Base-by-base conservation (phyloP, 345 rosid genomes). In the Bruguiera sexangula region DNA sequence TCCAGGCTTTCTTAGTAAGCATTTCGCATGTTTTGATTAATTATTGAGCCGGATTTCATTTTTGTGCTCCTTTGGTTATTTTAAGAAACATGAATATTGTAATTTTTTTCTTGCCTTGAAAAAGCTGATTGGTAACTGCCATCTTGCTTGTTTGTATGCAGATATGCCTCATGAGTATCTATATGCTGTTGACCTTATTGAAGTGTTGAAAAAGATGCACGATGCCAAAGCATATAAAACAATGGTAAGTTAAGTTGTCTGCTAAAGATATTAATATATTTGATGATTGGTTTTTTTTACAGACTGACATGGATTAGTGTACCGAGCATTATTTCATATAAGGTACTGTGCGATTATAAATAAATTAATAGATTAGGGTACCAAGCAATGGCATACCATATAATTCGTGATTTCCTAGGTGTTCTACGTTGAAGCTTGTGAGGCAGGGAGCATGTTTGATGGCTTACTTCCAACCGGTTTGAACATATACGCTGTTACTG, bases 341-440 rank as follows among this genome's bases (percentile, higher is more conserved):
- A 63, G 46, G 43, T 37, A 7, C 43, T 8, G 2, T 37, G 43
- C 43, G 2, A 8, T 37, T 8, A 37, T 37, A 37, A 7, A 37
- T 8, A 39, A 11, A 43, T 10, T 13, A 43, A 43, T 11, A 43
- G 18, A 43, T 11, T 10, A 43, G 48, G 3, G 18, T 43, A 43
- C 37, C 10, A 27, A 13, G 30, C 9, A 29, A 2, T 10, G 31
- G 36, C 11, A 67, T 8, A 32, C 21, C 10, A 22, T 43, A 15
- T 34, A 63, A 32, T 15, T n/a, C 10, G 15, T 15, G 62, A 8
- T 34, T 24, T 18, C 4, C 2, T 34, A 86, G 93, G 93, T 79
- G 39, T 69, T 88, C 16, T 91, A 85, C 72, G 53, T 88, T 20
- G 95, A 88, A 74, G 87, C 96, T 4, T 91, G 96, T 57, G 85